Base-by-base conservation (phyloP, 768 basidiomycete species). In the Leccinum disarticulatum region DNA sequence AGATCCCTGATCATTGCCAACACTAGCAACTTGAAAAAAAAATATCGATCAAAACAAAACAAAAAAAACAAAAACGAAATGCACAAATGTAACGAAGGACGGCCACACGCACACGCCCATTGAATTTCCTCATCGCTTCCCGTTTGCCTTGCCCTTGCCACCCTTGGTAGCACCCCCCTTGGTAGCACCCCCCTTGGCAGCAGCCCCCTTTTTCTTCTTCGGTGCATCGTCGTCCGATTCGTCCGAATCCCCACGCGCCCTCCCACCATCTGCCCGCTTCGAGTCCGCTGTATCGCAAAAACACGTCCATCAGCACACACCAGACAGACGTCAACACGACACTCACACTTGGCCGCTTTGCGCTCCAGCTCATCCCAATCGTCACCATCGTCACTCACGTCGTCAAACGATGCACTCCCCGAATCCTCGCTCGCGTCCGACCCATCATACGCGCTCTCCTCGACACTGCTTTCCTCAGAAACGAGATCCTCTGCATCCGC, bases 281-380 rank as follows among this genome's bases (percentile, higher is more conserved):
- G 77, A 77, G 64, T 85, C 83, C 58, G 82, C 83, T 83, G 54
- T 7, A 57, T 38, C 10, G 28, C 27, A 35, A 22, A 15, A 48
- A 3, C 10, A 3, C 27, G 50, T 62, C 57, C 58, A 43, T 13
- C 9, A 55, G 14, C 57, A 54, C 11, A 35, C 22, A 22, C 55
- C 5, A 48, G 27, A n/a, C 4, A n/a, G 9, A 55, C 0, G 19
- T 1, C 28, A 8, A 30, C 17, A n/a, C 3, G 19, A 36, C 46
- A 59, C 79, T 66, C 68, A 91, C 87, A 90, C 81, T 90, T 90
- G 8, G 92, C 92, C 7, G 95, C 95, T 73, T 95, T 95, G 49
- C 85, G 80, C 75, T 97, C 95, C 36, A 97, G 79, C 73, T 94
- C 93, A 68, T 97, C 95, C 96, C 96, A 99, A 67, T 96, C 95